Conservation (phyloP, 306 rosid genomes). For the Cyclanthera cordifolia region DNA sequence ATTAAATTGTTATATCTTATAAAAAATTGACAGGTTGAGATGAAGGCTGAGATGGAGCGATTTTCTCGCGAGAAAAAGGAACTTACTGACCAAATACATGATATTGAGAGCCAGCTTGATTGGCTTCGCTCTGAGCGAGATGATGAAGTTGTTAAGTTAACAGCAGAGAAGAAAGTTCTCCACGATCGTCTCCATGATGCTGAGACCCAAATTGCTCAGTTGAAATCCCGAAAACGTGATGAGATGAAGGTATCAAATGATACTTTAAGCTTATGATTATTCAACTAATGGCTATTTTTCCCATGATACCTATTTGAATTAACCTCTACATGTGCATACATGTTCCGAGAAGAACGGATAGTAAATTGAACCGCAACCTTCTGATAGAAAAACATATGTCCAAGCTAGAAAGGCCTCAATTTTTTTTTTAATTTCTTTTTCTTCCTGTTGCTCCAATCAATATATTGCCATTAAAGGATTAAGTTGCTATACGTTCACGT, state of each 20-base stretch:
- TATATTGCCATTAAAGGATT: neutral
- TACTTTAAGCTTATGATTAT: neutral
- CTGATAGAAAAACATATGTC: neutral
- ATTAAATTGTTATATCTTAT: neutral
- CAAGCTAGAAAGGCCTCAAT: neutral
- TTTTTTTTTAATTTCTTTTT: neutral
- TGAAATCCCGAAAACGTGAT: constrained; percentile 93
- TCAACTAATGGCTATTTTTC: neutral
- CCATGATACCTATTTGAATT: neutral
- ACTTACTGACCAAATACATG: constrained; percentile 64
- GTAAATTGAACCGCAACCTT: neutral
- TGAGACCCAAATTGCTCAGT: constrained; percentile 66
- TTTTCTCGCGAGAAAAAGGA: constrained; percentile 84
- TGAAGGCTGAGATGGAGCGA: constrained; percentile 76
- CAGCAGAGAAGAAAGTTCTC: constrained; percentile 73
- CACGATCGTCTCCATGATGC: constrained; percentile 92
- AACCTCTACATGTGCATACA: neutral
- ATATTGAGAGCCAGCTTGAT: constrained; percentile 93
- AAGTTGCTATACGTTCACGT: neutral
- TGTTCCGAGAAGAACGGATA: neutral
- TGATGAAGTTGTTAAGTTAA: constrained; percentile 57
- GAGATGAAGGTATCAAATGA: constrained; percentile 62
- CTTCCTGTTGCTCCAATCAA: neutral
- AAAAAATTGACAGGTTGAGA: constrained; percentile 70
- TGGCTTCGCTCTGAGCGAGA: constrained; percentile 97